Conservation (phyloP, 2,329 filamentous ascomycete genomes). For the Penicillium brasilianum region DNA sequence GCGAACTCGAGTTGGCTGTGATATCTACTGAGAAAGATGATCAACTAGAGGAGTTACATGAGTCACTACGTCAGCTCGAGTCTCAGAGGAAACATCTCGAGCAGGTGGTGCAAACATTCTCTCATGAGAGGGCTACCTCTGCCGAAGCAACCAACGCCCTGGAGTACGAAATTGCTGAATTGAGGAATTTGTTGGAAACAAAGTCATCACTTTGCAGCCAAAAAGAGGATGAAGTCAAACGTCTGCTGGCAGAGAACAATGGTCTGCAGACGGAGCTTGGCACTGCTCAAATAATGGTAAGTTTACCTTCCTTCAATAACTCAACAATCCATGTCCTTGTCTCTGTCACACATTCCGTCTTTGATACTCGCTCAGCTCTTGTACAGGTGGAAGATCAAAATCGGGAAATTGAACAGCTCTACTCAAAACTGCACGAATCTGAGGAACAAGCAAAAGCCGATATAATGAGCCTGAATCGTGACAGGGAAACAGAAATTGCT, state of each 20-base stretch:
- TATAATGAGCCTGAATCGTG: constrained; percentile 27
- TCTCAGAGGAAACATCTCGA: constrained; percentile 30
- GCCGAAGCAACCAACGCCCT: constrained; percentile 31
- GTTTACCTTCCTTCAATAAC: not conserved
- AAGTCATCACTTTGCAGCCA: constrained; percentile 25
- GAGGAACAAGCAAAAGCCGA: constrained; percentile 29
- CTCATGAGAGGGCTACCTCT: constrained; percentile 32
- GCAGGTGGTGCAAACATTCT: constrained; percentile 28
- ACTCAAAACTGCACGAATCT: constrained; percentile 26
- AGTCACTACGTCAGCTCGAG: constrained; percentile 36
- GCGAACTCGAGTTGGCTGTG: constrained; percentile 52
- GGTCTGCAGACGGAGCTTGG: constrained; percentile 23
- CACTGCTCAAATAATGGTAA: constrained; percentile 33
- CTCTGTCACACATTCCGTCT: not conserved
- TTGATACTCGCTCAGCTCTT: constrained; percentile 1
- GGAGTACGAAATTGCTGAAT: constrained; percentile 31
- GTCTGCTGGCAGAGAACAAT: constrained; percentile 29
- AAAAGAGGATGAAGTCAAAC: constrained; percentile 35
- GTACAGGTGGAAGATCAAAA: constrained; percentile 33
- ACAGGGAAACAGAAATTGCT: constrained; percentile 30
- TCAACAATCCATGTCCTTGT: too few species aligned
- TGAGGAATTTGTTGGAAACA: constrained; percentile 32
- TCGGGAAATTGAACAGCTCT: constrained; percentile 29
- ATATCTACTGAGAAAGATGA: constrained; percentile 53
- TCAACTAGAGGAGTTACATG: constrained; percentile 48